Base-by-base conservation (phyloP, 495 filamentous ascomycete species). In the Trichoderma asperelloides region DNA sequence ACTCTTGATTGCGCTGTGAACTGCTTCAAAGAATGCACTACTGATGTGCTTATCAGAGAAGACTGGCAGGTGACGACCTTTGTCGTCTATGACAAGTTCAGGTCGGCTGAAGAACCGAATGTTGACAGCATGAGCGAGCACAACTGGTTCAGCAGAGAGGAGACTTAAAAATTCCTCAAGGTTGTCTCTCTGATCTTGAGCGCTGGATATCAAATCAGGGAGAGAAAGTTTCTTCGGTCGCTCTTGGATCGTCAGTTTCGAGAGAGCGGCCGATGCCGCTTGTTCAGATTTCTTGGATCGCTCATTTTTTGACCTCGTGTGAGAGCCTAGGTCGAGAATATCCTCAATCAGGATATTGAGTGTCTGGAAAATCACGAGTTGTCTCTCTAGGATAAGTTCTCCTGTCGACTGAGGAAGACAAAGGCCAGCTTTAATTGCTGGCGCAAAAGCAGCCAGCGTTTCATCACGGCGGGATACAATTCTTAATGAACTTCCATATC, bases 31-130 rank as follows among this genome's bases (percentile, higher is more conserved):
- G 3, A 78, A 21, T 9, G 75, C 70, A 25, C 47, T 65, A 62
- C 72, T 76, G 63, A 77, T 75, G 41, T 74, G 75, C 23, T 72
- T 74, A 72, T 78, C 71, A 7, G 71, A 73, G 18, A 71, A 28
- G 0, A 68, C 63, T 0, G 75, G 74, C 8, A 77, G 28, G 11
- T 2, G 30, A 13, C 70, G 72, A 9, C 75, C 77, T 47, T 74
- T 75, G 25, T 78, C 74, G 64, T 80, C 78, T 21, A 69, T 49
- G 16, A 80, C 64, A 1, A 77, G 66, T 55, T 79, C 76, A 0
- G 76, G 78, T 2, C 70, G 69, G 65, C 67, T 78, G 30, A 70
- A 72, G 49, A 75, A 76, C 70, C 72, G 76, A 16, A 68, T 39
- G 21, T 76, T 74, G 63, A 80, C 71, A 21, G 64, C 67, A 30